Conservation (phyloP, 2,329 filamentous ascomycete species). For the Drechslera avenae region DNA sequence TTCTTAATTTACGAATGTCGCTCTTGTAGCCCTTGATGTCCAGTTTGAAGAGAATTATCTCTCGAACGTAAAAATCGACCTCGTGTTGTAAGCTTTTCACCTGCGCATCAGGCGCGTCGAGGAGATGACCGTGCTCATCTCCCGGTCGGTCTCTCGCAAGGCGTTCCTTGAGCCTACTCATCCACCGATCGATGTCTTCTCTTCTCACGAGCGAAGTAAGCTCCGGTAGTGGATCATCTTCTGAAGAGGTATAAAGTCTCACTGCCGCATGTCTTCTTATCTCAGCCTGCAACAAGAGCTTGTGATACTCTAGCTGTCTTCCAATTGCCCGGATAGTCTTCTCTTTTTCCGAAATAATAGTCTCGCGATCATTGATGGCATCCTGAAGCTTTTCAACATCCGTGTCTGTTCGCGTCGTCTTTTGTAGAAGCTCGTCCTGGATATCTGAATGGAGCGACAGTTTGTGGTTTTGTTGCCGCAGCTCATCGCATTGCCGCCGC, state of each 20-base stretch:
- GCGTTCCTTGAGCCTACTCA: constrained; percentile 39
- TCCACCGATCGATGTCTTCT: constrained; percentile 45
- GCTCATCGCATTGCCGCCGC: constrained; percentile 21
- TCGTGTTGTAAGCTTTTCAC: constrained; percentile 45
- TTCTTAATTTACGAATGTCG: constrained; percentile 45
- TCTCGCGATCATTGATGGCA: constrained; percentile 39
- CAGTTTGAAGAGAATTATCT: constrained; percentile 57
- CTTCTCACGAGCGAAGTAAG: constrained; percentile 36
- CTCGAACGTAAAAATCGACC: constrained; percentile 52
- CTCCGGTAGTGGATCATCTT: constrained; percentile 36
- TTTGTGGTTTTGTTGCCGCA: constrained; percentile 32
- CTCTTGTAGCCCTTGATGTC: constrained; percentile 55
- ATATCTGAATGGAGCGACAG: constrained; percentile 35
- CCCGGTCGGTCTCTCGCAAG: constrained; percentile 34
- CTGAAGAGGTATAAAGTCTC: constrained; percentile 23
- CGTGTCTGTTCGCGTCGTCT: constrained; percentile 32
- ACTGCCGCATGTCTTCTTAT: constrained; percentile 47
- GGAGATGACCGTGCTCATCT: neutral
- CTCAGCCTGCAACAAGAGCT: constrained; percentile 49
- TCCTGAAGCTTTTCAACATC: constrained; percentile 39
- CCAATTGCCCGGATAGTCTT: constrained; percentile 35
- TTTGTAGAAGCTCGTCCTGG: constrained; percentile 34
- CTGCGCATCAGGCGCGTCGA: constrained; percentile 19
- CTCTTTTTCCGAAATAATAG: constrained; percentile 40
- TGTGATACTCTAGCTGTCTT: constrained; percentile 49